These are phyloP conservation scores for Russula abietina DNA, from an alignment of 768 basidiomycete species.

Conservation along the genomic window DNA sequence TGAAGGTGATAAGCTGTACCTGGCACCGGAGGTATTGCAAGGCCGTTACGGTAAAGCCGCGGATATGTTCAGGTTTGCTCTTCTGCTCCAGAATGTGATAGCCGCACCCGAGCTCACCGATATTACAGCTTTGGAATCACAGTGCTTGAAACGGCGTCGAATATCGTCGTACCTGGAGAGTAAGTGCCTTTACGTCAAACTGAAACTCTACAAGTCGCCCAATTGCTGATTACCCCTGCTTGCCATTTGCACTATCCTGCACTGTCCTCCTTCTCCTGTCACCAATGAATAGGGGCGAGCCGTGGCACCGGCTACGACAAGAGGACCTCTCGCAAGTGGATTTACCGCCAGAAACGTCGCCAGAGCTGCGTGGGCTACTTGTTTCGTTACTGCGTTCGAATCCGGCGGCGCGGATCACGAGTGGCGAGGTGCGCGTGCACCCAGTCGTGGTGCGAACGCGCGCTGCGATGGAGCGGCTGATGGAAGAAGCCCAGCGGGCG, in stretches of 20 bases:
- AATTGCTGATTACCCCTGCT: constrained; percentile 3
- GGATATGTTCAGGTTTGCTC: constrained; percentile 83
- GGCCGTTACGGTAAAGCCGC: constrained; percentile 90
- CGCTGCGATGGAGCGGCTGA: constrained; percentile 52
- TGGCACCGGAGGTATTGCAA: constrained; percentile 92
- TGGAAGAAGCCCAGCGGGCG: constrained; percentile 31
- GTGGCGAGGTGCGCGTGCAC: constrained; percentile 53
- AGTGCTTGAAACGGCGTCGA: constrained; percentile 90
- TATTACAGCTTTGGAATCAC: constrained; percentile 82
- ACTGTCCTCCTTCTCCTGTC: constrained; percentile 4
- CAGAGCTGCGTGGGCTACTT: constrained; percentile 62
- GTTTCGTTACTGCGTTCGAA: constrained; percentile 73
- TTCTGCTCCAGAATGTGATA: neutral
- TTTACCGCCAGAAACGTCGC: constrained; percentile 46
- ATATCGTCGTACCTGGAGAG: constrained; percentile 97
- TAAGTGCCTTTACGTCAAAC: constrained; percentile 41
- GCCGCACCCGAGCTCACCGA: constrained; percentile 5
- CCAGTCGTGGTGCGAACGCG: constrained; percentile 60
- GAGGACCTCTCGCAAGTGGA: constrained; percentile 89
- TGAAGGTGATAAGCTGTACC: constrained; percentile 95
- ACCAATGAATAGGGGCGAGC: constrained; percentile 59
- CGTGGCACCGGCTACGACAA: constrained; percentile 88
- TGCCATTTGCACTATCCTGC: neutral
- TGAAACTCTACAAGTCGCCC: neutral
- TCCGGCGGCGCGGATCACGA: constrained; percentile 51